These are phyloP conservation scores for Astraeus odoratus DNA, from an alignment of 768 basidiomycete genomes.

Conservation along the genomic window DNA sequence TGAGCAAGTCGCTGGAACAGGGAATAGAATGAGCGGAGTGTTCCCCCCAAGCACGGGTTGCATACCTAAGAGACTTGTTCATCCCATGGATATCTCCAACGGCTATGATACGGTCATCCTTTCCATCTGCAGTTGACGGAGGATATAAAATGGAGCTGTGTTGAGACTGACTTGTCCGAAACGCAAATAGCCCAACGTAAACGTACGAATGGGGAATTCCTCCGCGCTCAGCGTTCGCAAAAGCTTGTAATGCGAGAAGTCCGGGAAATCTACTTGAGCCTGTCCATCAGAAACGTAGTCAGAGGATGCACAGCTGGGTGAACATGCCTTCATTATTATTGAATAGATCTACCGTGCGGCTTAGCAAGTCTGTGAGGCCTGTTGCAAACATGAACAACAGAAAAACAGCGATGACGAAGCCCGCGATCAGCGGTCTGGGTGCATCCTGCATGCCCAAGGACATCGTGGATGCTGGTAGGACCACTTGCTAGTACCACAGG, in stretches of 20 bases:
- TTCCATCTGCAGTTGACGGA: no score
- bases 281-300: neutral
- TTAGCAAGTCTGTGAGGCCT: constrained; percentile 19
- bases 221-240: constrained; percentile 36
- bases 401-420: constrained; percentile 33
- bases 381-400: constrained; percentile 37
- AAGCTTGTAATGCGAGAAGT: constrained; percentile 47
- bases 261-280: constrained; percentile 35
- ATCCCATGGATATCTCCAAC: constrained; percentile 91
- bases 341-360: constrained; percentile 2
- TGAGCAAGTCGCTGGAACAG: constrained; percentile 49
- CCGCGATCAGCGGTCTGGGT: constrained; percentile 19
- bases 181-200: neutral
- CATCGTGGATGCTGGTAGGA: neutral
- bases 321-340: constrained; percentile 13
- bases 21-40: constrained; percentile 4
- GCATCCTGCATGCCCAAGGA: neutral
- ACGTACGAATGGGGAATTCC: constrained; percentile 51
- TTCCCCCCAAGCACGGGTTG: no score
- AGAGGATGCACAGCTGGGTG: neutral
- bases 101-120: constrained; percentile 55
- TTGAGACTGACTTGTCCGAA: no score
- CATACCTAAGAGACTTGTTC: constrained; percentile 55
- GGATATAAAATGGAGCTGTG: no score
- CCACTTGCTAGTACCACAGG: no score